Conservation (phyloP, 202 grass and related monocot species). For the Hordeum pubiflorum region DNA sequence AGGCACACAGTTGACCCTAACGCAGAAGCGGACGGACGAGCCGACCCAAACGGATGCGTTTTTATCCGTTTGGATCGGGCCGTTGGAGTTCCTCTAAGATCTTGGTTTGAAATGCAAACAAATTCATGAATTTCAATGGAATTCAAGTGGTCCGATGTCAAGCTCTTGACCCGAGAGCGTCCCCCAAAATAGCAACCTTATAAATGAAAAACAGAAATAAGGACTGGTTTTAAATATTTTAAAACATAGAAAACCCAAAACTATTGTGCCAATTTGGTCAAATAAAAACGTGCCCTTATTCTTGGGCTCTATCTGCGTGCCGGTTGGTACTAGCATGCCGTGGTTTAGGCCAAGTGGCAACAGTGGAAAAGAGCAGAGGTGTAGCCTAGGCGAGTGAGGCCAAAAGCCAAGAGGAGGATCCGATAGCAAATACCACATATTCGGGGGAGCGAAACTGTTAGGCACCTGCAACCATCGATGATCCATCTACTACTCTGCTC, state of each 20-base stretch:
- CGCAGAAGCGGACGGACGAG: no score
- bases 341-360: not conserved
- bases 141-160: no score
- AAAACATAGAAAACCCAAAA: not conserved
- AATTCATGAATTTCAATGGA: no score
- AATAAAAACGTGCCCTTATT: constrained; percentile 7
- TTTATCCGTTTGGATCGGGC: no score
- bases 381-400: not conserved
- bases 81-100: no score
- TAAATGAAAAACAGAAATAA: not conserved
- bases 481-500: constrained; percentile 26
- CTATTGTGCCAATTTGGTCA: not conserved
- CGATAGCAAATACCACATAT: constrained; percentile 26
- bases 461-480: constrained; percentile 20
- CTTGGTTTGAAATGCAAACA: no score
- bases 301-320: not conserved
- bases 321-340: constrained; percentile 2
- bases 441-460: constrained; percentile 21
- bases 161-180: no score
- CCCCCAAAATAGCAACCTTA: not conserved
- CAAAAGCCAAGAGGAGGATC: constrained; percentile 13
- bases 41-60: no score
- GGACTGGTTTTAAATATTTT: not conserved
- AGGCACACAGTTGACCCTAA: no score
- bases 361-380: not conserved